phyloP scores from a whole-genome alignment of 495 filamentous ascomycete genomes.

The Copromyces sp. region DNA sequence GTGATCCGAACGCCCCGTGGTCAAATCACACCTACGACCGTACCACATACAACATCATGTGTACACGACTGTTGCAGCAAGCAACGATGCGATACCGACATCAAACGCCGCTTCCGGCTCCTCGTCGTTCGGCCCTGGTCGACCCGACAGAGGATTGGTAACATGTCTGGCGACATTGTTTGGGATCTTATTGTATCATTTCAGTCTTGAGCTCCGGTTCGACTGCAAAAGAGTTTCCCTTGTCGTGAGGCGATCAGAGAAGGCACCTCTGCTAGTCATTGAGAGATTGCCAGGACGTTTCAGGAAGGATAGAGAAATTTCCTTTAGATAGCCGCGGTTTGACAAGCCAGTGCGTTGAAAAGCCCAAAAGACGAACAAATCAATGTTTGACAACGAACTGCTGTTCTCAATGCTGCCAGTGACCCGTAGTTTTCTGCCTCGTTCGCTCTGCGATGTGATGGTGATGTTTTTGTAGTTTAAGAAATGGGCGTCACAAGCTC shows the following conservation, averaged over 20 bases:
- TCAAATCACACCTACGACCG: neutral
- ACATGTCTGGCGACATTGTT: neutral
- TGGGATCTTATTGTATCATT: neutral
- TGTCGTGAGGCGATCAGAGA: neutral
- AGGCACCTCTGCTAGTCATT: neutral
- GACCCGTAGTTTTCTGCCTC: neutral
- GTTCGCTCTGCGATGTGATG: neutral
- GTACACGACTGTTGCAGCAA: neutral
- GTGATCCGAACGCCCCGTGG: slow-evolving; percentile 5
- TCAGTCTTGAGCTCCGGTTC: neutral
- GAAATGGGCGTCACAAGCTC: neutral
- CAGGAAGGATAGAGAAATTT: neutral
- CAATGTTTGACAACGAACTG: neutral
- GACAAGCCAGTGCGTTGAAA: neutral
- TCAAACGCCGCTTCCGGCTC: neutral
- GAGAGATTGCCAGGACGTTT: neutral
- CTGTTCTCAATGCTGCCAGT: neutral
- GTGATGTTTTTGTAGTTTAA: neutral
- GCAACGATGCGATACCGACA: neutral
- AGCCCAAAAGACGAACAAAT: neutral
- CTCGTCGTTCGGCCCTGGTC: neutral
- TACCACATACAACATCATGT: neutral
- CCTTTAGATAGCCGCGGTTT: neutral
- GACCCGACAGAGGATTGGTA: neutral
- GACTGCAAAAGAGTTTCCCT: neutral